Conservation (phyloP, 495 filamentous ascomycete species). For the Penicillium soppii region DNA sequence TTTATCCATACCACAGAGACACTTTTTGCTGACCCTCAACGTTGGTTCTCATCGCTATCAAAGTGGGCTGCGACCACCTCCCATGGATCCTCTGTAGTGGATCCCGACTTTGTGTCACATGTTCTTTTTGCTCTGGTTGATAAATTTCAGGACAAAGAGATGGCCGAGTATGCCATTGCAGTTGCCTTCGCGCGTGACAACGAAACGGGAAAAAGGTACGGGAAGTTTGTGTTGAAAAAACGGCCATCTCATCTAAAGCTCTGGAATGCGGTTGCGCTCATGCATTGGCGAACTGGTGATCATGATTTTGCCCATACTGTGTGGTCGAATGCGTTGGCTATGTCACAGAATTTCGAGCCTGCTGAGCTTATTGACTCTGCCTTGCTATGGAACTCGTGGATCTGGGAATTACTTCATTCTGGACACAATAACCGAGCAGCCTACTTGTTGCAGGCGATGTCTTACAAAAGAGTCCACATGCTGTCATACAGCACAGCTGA, state of each 20-base stretch:
- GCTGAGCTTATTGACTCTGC: slow-evolving; percentile 41
- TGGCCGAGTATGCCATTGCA: slow-evolving; percentile 72
- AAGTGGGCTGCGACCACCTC: slow-evolving; percentile 26
- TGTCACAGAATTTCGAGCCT: slow-evolving; percentile 46
- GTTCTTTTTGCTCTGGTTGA: slow-evolving; percentile 58
- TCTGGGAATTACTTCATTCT: slow-evolving; percentile 63
- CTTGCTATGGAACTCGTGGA: slow-evolving; percentile 67
- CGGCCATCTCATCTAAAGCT: slow-evolving; percentile 62
- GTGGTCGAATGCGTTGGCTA: slow-evolving; percentile 62
- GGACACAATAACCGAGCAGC: slow-evolving; percentile 46
- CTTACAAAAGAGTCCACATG: slow-evolving; percentile 28
- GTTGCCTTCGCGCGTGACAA: slow-evolving; percentile 61
- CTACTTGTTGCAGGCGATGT: slow-evolving; percentile 45
- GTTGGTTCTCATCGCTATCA: slow-evolving; percentile 46
- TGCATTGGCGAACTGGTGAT: slow-evolving; percentile 62
- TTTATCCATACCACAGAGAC: slow-evolving; percentile 38
- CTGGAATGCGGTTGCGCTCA: slow-evolving; percentile 76
- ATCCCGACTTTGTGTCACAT: slow-evolving; percentile 49
- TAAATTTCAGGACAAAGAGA: slow-evolving; percentile 38
- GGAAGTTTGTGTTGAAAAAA: slow-evolving; percentile 69
- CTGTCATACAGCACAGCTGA: slow-evolving; percentile 19
- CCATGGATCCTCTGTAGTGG: slow-evolving; percentile 16
- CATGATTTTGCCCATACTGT: slow-evolving; percentile 57
- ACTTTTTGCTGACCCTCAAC: slow-evolving; percentile 31
- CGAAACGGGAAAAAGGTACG: slow-evolving; percentile 61